A percentile compares a stretch with the other conserved stretches of the same genome.
Conservation (phyloP, 1,284 basidiomycete species). For the Meira miltonrushii region DNA sequence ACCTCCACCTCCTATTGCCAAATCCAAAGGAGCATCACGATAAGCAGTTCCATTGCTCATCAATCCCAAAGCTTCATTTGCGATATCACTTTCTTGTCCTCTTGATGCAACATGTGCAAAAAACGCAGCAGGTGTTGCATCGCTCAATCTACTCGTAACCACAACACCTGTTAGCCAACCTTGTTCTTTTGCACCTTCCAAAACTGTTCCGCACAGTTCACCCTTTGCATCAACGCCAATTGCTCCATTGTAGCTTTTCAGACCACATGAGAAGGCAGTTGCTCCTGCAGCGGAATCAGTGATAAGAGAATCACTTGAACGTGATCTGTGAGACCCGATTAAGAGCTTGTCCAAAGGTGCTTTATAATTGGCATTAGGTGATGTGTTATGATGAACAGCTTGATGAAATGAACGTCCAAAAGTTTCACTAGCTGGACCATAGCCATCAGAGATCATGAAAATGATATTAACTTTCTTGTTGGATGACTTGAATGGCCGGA, state of each 20-base stretch:
- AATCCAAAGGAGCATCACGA: conserved; percentile 28
- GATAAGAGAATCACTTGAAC: conserved; percentile 48
- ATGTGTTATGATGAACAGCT: conserved; percentile 15
- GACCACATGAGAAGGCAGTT: conserved; percentile 49
- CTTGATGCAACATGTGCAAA: conserved; percentile 49
- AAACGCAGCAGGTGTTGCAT: conserved; percentile 53
- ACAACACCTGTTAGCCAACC: conserved; percentile 48
- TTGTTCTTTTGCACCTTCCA: conserved; percentile 50
- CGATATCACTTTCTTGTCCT: conserved; percentile 29
- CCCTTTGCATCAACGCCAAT: conserved; percentile 48
- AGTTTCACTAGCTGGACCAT: conserved; percentile 50
- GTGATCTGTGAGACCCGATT: conserved; percentile 46
- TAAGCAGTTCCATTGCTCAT: conserved; percentile 23
- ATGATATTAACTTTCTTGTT: conserved; percentile 17
- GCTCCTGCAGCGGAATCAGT: conserved; percentile 52
- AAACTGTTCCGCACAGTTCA: conserved; percentile 50
- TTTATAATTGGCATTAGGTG: conserved; percentile 11
- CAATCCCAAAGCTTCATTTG: conserved; percentile 25
- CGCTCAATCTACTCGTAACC: conserved; percentile 48
- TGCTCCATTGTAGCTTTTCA: conserved; percentile 47
- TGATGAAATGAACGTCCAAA: conserved; percentile 45
- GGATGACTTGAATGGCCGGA: no score
- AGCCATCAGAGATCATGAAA: conserved; percentile 47
- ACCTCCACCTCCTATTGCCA: conserved; percentile 53
- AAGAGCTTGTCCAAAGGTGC: conserved; percentile 46